Base-by-base conservation (phyloP, 2,329 filamentous ascomycete genomes). In the Ambrosiella cleistominuta region DNA sequence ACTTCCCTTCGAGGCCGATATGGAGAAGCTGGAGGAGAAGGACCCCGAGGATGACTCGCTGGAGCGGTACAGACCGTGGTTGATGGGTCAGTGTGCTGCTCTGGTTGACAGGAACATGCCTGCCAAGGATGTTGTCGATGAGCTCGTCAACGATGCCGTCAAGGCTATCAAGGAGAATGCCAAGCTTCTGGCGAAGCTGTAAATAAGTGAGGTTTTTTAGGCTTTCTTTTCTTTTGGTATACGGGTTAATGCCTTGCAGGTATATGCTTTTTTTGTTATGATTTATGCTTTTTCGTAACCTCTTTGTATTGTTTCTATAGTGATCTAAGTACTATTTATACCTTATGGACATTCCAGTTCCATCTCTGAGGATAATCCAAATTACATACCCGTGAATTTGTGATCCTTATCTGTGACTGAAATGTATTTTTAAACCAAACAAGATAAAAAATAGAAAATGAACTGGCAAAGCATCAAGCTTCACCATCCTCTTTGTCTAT, bases 61-160 rank as follows among this genome's bases (percentile, higher is more conserved):
- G 74, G 93, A 97, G 70, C 88, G 93, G 68, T 90, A 88, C 66
- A 80, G 88, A 60, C 90, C 90, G 12, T 95, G 82, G 76, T 73
- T 96, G 65, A 98, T 98, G 93, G 93, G 93, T 70, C 94, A 97
- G 79, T 91, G 87, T 61, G 86, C 93, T 42, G 91, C 93, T 36
- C 88, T 96, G 38, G 86, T 93, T 59, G 93, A 91, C 67, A 89
- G 97, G 74, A 86, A 84, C 77, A 94, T 94, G 82, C 75, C 79
- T 44, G 93, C 93, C 62, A 94, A 90, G 79, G 86, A 71, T 15
- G 91, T 98, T 62, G 85, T 98, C 44, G 93, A 98, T 67, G 93
- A 98, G 75, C 85, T 98, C 65, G 86, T 98, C 62, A 72, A 74
- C 56, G 90, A 94, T 67, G 93, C 90, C 45, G 82, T 87, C 60